phyloP scores from a whole-genome alignment of 2,329 filamentous ascomycete genomes.

The Scleromitrula shiraiana region DNA sequence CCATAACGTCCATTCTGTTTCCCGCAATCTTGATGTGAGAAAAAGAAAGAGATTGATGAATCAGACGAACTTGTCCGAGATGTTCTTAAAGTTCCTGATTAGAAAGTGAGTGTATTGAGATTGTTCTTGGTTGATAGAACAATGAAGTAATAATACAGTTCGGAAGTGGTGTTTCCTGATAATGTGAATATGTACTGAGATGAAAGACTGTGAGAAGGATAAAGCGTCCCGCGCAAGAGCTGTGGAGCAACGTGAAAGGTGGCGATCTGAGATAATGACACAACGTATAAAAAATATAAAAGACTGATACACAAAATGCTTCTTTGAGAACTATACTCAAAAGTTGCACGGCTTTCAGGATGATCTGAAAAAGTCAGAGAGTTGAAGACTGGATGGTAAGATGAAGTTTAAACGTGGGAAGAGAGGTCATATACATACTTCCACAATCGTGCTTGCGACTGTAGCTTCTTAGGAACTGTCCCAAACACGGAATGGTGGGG shows the following conservation, averaged over 20 bases:
- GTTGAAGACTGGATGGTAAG: constrained; percentile 15
- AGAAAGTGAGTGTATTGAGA: too few species aligned
- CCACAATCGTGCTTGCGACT: constrained; percentile 16
- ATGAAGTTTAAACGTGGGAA: constrained; percentile 11
- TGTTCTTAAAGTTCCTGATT: too few species aligned
- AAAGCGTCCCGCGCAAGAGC: constrained; percentile 23
- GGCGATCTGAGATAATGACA: constrained; percentile 7
- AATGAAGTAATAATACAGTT: background rate
- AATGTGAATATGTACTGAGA: constrained; percentile 5
- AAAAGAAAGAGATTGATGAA: background rate
- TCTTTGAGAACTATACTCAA: background rate
- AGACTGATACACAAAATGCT: background rate
- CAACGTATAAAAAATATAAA: constrained; percentile 2
- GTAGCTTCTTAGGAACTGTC: constrained; percentile 11
- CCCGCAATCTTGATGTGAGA: background rate
- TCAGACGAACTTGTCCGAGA: too few species aligned
- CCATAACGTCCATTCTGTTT: constrained; percentile 51
- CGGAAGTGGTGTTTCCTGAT: constrained; percentile 6
- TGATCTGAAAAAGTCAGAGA: constrained; percentile 23
- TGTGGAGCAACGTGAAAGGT: constrained; percentile 12
- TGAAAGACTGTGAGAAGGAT: constrained; percentile 6
- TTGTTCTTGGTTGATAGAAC: background rate
- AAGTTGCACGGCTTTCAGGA: background rate
- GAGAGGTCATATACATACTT: constrained; percentile 26
- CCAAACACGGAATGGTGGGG: constrained; percentile 21